These are phyloP conservation scores for Chaetoceros tenuissimus DNA, from an alignment of 108 stramenopile genomes.

Conservation along the genomic window DNA sequence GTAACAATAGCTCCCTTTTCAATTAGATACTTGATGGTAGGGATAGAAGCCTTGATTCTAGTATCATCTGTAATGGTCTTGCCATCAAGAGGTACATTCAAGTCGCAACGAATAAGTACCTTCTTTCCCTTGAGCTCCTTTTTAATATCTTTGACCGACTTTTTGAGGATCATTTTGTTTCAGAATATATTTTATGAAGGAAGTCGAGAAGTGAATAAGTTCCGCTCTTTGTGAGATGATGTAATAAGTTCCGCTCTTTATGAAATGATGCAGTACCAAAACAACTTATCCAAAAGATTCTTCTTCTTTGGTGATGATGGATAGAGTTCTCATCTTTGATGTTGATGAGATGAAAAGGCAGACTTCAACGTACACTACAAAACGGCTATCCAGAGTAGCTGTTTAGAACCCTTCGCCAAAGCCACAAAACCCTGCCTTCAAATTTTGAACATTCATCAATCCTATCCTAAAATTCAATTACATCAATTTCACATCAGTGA, in stretches of 20 bases:
- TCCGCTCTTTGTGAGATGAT: not conserved
- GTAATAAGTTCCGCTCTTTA: not conserved
- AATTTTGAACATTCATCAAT: too few relatives aligned
- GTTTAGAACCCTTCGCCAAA: too few relatives aligned
- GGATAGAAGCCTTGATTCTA: slow-evolving; percentile 70
- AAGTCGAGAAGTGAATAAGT: not conserved
- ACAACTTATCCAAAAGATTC: not conserved
- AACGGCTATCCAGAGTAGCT: too few relatives aligned
- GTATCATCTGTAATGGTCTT: slow-evolving; percentile 75
- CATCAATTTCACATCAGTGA: too few relatives aligned
- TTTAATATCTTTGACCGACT: slow-evolving; percentile 34
- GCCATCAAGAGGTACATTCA: slow-evolving; percentile 79
- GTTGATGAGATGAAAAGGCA: too few relatives aligned
- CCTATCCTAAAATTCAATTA: too few relatives aligned
- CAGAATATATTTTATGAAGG: not conserved
- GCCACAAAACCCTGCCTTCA: too few relatives aligned
- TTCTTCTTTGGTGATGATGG: not conserved
- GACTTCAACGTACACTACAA: too few relatives aligned
- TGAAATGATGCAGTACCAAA: not conserved
- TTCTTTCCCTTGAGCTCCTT: slow-evolving; percentile 31
- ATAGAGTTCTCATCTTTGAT: too few relatives aligned
- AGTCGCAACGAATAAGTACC: slow-evolving; percentile 78
- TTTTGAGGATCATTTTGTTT: slow-evolving; percentile 16
- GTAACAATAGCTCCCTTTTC: slow-evolving; percentile 60
- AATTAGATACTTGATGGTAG: slow-evolving; percentile 63